These are phyloP conservation scores for Epichloe typhina DNA, from an alignment of 2,329 filamentous ascomycete species.

Conservation along the genomic window DNA sequence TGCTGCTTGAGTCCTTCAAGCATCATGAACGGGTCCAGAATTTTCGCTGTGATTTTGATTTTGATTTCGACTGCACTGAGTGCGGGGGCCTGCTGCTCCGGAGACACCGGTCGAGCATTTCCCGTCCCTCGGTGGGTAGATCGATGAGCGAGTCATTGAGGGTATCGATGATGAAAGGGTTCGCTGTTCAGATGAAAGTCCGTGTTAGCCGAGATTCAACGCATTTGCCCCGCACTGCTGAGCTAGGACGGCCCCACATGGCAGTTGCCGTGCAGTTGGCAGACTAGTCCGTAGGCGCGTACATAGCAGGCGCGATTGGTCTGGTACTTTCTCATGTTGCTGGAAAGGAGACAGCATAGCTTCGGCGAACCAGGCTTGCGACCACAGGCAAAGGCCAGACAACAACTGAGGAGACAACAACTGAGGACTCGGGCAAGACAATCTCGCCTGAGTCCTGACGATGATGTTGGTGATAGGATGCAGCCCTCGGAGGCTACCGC, in stretches of 20 bases:
- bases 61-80: background rate
- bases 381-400: background rate
- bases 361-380: background rate
- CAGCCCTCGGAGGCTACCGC: too few relatives aligned
- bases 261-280: background rate
- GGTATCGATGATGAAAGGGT: constrained; percentile 27
- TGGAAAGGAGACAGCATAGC: background rate
- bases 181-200: constrained; percentile 13
- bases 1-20: background rate
- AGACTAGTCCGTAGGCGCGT: background rate
- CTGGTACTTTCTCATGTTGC: background rate
- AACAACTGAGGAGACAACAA: too few relatives aligned
- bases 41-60: background rate
- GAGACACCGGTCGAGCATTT: constrained; percentile 20
- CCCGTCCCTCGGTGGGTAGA: constrained; percentile 23
- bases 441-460: background rate
- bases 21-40: background rate
- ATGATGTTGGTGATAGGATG: background rate
- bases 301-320: background rate
- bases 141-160: constrained; percentile 25
- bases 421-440: too few relatives aligned
- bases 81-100: constrained; percentile 1
- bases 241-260: background rate
- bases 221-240: background rate
- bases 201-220: constrained; percentile 3